A percentile compares a stretch with the other conserved stretches of the same genome.
These are phyloP conservation scores for Pseudogymnoascus sp. DNA, from an alignment of 2,329 filamentous ascomycete species.

Conservation along the genomic window DNA sequence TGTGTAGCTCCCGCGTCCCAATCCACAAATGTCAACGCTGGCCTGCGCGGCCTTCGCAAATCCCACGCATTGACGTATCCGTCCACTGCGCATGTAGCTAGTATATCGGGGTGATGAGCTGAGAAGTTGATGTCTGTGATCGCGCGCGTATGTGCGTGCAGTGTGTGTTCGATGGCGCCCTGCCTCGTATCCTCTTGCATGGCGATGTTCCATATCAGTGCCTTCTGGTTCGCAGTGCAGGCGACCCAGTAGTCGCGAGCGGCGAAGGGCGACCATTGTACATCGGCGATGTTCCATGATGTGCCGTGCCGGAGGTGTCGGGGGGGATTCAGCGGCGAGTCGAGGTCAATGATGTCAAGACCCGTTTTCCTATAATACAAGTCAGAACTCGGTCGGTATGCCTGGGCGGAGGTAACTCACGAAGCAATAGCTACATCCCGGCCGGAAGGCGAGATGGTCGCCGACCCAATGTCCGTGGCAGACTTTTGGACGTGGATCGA, in stretches of 20 bases:
- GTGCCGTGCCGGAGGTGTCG: constrained; percentile 77
- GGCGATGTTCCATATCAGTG: constrained; percentile 86
- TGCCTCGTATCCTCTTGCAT: constrained; percentile 57
- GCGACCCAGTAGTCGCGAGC: constrained; percentile 86
- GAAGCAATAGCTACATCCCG: constrained; percentile 86
- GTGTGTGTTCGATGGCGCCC: constrained; percentile 72
- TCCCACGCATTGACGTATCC: constrained; percentile 94
- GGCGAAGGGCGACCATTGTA: constrained; percentile 94
- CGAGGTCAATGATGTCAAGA: constrained; percentile 83
- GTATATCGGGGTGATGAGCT: constrained; percentile 78
- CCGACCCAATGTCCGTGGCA: constrained; percentile 58
- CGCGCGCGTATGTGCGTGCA: constrained; percentile 77
- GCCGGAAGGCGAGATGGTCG: constrained; percentile 85
- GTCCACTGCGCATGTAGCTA: constrained; percentile 87
- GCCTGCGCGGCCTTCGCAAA: constrained; percentile 62
- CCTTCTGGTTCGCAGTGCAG: constrained; percentile 89
- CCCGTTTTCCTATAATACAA: constrained; percentile 52
- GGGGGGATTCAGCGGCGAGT: constrained; percentile 80
- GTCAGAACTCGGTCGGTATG: not conserved
- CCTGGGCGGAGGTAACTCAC: constrained; percentile 29
- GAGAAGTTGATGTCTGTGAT: constrained; percentile 98
- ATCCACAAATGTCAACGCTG: constrained; percentile 76
- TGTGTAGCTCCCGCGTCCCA: constrained; percentile 92
- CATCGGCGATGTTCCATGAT: constrained; percentile 91
- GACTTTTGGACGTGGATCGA: constrained; percentile 66